A percentile compares a stretch with the other conserved stretches of the same genome.
phyloP scores from a whole-genome alignment of 129 eudicot genomes.

The Ambrosia artemisiifolia region DNA sequence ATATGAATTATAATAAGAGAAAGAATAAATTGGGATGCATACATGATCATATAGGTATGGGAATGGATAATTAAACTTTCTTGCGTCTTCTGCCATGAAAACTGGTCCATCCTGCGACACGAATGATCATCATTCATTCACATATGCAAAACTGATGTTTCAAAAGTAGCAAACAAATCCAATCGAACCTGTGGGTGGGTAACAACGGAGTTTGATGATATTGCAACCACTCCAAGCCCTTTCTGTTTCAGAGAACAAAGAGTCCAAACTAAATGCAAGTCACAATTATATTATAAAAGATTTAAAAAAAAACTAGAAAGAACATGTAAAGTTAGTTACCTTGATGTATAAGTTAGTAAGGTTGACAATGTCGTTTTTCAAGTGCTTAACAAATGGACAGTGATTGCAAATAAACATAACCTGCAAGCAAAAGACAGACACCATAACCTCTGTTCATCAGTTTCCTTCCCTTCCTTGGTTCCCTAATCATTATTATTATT shows the following conservation, averaged over 20 bases:
- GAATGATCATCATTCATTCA: conserved; percentile 6
- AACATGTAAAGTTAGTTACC: conserved; percentile 36
- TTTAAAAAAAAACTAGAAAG: not conserved
- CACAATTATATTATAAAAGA: not conserved
- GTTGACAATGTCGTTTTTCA: conserved; percentile 82
- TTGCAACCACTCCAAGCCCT: conserved; percentile 95
- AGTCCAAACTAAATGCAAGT: not conserved
- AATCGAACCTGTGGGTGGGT: conserved; percentile 95
- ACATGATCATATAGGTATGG: conserved; percentile 96
- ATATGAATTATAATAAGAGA: not conserved
- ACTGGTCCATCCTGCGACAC: conserved; percentile 86
- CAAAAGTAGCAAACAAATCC: not conserved
- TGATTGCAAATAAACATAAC: conserved; percentile 97
- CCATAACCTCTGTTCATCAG: not conserved
- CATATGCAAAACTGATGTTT: not conserved
- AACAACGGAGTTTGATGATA: conserved; percentile 75
- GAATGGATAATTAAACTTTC: conserved; percentile 59
- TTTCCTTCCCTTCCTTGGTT: too few species aligned
- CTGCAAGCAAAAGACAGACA: conserved; percentile 33
- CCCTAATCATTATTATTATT: too few species aligned
- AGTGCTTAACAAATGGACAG: conserved; percentile 87
- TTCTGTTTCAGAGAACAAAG: conserved; percentile 58
- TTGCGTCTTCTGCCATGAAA: conserved; percentile 93
- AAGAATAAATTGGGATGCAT: conserved; percentile 4
- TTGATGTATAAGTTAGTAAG: conserved; percentile 78